Conservation (phyloP, 148 eudicot species). For the Polygonum maritimum region DNA sequence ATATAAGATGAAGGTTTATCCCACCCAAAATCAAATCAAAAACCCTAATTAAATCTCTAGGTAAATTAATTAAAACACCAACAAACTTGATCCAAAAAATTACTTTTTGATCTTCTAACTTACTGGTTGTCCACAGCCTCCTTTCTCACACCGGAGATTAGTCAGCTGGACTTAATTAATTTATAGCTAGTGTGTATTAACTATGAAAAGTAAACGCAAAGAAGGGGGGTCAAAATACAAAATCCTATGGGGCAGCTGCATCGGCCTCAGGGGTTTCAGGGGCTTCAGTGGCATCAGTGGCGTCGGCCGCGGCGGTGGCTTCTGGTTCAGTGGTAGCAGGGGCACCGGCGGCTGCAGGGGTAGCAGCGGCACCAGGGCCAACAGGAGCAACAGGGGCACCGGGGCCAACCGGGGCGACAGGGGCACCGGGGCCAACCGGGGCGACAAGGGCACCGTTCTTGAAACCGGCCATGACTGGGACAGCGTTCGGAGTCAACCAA, state of each 20-base stretch:
- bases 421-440: too few species aligned
- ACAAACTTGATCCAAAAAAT: background rate
- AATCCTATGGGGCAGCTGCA: too few species aligned
- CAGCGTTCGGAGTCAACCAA: background rate
- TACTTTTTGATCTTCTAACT: background rate
- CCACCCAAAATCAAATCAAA: background rate
- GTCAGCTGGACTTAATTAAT: background rate
- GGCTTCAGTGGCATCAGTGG: too few species aligned
- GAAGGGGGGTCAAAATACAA: too few species aligned
- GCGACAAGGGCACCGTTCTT: too few species aligned
- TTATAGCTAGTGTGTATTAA: background rate
- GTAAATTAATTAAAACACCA: background rate
- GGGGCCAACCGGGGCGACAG: too few species aligned
- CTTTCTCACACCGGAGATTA: background rate
- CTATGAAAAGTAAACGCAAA: background rate
- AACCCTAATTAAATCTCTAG: background rate
- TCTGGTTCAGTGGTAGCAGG: too few species aligned
- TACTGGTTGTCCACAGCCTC: background rate
- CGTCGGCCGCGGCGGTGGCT: too few species aligned
- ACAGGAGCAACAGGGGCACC: too few species aligned
- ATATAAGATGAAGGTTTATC: background rate
- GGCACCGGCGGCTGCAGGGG: too few species aligned
- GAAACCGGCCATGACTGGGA: background rate
- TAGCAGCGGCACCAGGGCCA: too few species aligned
- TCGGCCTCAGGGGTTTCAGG: too few species aligned